phyloP scores from a whole-genome alignment of 208 protist genomes.

The Acanthamoeba sp. region DNA sequence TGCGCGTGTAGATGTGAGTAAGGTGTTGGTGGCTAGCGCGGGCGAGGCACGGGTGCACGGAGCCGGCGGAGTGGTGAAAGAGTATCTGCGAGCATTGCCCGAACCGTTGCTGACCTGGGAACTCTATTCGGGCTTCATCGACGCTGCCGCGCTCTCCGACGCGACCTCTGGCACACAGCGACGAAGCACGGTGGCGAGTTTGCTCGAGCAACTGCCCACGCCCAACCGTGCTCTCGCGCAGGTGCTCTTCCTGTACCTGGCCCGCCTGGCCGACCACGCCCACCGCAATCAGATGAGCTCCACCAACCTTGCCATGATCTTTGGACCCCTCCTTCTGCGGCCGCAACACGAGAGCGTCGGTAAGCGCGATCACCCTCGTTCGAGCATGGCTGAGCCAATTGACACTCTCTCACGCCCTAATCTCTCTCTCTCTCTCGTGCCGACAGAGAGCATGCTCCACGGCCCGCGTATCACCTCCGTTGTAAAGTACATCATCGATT shows the following conservation, averaged over 20 bases:
- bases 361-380: too few species aligned
- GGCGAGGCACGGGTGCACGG: not conserved
- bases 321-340: conserved; percentile 41
- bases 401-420: not conserved
- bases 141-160: not conserved
- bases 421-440: not conserved
- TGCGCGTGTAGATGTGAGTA: not conserved
- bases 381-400: not conserved
- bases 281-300: conserved; percentile 22
- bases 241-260: conserved; percentile 22
- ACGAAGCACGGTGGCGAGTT: not conserved
- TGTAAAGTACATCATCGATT: conserved; percentile 38
- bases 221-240: not conserved
- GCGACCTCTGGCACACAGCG: not conserved
- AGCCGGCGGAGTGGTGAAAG: not conserved
- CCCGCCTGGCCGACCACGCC: not conserved
- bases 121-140: not conserved
- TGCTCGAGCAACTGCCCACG: not conserved
- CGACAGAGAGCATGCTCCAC: conserved; percentile 37
- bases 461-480: not conserved
- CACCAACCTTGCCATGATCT: conserved; percentile 54
- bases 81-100: not conserved
- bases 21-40: not conserved
- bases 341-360: conserved; percentile 9
- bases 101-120: conserved; percentile 27